Evolutionary conservation across 1,139 yeast species (phyloP), one percentile per base, ranked within the genome.

Genomic region (Hansenula lynferdii): DNA sequence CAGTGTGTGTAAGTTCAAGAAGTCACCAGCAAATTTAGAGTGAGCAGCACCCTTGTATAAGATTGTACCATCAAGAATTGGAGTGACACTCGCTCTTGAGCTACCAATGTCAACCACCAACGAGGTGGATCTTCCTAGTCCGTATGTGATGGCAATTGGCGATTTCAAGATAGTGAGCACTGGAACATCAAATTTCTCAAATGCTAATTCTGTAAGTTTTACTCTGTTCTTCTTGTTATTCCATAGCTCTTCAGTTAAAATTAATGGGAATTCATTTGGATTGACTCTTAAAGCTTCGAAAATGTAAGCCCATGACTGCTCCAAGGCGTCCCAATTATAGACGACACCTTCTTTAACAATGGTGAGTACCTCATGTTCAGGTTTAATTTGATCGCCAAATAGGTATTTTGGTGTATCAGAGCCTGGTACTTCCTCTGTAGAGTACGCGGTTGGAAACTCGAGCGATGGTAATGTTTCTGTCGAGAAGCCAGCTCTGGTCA

Each of bases 401-500:
- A 73, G 62, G 35, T 69, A 59, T 14, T 23, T 61, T 42, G 42
- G 58, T 8, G 30, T 10, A 18, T 14, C 14, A 8, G 26, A n/a
- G 10, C 16, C 33, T 30, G 23, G 24, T 16, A 20, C 17, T 27
- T 14, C 10, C 17, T 28, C 34, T 61, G 45, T 66, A 60, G 42
- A 67, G 54, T 81, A 82, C 39, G 72, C 67, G 15, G 86, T 69
- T 38, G 80, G 75, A 49, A 80, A 67, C 6, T 76, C 72, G 31
- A 80, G 57, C 19, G 74, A 62, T 1, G 94, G 94, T 30, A 77
- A 58, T 38, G 81, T 85, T 37, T 72, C 80, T 44, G 73, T 73
- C 9, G 86, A 80, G 50, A 80, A 72, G 9, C 90, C 90, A 1
- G 89, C 89, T 42, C 79, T 74, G 30, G 87, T 80, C 14, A 73